Base-by-base conservation (phyloP, 2,329 filamentous ascomycete species). In the Triangularia setosa region DNA sequence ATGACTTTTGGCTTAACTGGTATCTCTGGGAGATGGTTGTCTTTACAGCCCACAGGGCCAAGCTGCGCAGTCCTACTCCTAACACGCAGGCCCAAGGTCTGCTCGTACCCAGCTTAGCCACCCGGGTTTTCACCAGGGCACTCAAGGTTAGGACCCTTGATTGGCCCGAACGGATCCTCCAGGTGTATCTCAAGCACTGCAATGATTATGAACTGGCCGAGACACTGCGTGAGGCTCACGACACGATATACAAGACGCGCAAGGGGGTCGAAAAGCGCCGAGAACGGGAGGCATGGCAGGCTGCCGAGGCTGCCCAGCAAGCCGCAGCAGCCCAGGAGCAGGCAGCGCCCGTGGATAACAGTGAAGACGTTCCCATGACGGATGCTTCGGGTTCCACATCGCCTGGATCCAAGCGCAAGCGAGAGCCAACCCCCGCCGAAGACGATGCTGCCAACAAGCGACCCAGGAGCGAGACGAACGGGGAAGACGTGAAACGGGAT, bases 1-100 rank as follows among this genome's bases (percentile, higher is more conserved):
- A 93, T 73, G 92, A 97, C 71, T 98, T 98, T 75, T 99, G 95
- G 95, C 83, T 93, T 62, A 87, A 89, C 53, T 97, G 92, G 76
- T 97, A 97, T 77, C 83, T 89, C 61, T 98, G 93, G 90, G 95
- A 98, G 77, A 89, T 98, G 83, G 83, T 90, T 64, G 72, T 86
- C 4, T 86, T 84, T 68, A 67, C 72, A 24, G 77, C 80, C 1
- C 80, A 81, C 4, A 78, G 75, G 64, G 80, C 83, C 62, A 84
- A 81, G 62, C 77, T 79, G 35, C 79, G 83, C 64, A 85, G 84
- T 65, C 80, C 83, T 1, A 84, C 81, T 0, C 83, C 83, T 4
- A 78, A 77, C 2, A 79, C 78, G 4, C 69, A 72, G 0, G 72
- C 75, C 18, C 81, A 82, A 58, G 80, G 80, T 7, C 80, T 85